These are phyloP conservation scores for Parascedosporium putredinis DNA, from an alignment of 2,329 filamentous ascomycete genomes.

Conservation along the genomic window DNA sequence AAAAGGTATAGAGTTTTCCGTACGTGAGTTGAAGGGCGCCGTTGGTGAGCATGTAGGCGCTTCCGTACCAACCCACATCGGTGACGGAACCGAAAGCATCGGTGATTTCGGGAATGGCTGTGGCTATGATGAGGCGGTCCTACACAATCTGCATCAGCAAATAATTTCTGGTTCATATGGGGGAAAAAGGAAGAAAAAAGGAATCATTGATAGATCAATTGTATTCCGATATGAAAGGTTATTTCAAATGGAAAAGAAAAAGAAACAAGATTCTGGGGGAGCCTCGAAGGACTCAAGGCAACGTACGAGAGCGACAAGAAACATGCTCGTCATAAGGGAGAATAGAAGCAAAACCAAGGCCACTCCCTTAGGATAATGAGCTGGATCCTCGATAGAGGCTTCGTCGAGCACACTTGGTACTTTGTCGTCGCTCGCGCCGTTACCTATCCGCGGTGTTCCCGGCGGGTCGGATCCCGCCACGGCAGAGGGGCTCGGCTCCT, in stretches of 20 bases:
- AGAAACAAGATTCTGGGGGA: too few relatives aligned
- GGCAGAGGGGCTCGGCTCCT: too few relatives aligned
- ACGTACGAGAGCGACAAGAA: conserved; percentile 11
- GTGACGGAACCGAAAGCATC: conserved; percentile 19
- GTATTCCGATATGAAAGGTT: too few relatives aligned
- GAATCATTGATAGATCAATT: neutral
- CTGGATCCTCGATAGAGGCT: neutral
- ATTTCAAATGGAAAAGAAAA: too few relatives aligned
- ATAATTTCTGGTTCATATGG: neutral
- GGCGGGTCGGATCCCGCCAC: too few relatives aligned
- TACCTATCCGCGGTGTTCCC: neutral
- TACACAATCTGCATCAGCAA: conserved; percentile 9
- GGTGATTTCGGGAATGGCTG: conserved; percentile 19
- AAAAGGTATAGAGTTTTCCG: conserved; percentile 21
- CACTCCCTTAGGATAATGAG: conserved; percentile 4
- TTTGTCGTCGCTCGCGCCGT: too few relatives aligned
- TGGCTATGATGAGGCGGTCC: conserved; percentile 27
- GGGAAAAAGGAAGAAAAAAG: neutral
- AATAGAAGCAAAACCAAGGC: neutral
- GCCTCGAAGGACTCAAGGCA: too few relatives aligned
- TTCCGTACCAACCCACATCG: conserved; percentile 22
- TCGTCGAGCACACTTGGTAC: too few relatives aligned
- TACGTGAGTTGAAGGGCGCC: conserved; percentile 20
- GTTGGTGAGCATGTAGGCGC: conserved; percentile 19
- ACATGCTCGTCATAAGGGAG: conserved; percentile 9